These are phyloP conservation scores for Parietichytrium sp. DNA, from an alignment of 108 stramenopile genomes.

Conservation along the genomic window DNA sequence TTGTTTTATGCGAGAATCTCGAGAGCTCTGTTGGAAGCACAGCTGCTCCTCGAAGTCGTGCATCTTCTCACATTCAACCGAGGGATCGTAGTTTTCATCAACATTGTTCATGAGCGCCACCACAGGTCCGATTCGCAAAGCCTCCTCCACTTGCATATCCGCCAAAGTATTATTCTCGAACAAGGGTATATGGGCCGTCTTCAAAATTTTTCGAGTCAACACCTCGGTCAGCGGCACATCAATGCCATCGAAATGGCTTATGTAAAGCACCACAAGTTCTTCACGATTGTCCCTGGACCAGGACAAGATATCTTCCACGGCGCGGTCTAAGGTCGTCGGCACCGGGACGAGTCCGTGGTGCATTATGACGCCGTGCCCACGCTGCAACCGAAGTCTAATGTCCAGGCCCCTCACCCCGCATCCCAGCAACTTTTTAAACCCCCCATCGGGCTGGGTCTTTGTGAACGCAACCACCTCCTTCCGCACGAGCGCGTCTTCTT, in stretches of 20 bases:
- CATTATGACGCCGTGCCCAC: not conserved
- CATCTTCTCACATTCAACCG: not conserved
- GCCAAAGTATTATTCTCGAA: not conserved
- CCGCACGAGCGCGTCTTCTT: too few species aligned
- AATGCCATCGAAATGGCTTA: not conserved
- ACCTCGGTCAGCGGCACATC: not conserved
- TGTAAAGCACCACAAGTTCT: conserved; percentile 14
- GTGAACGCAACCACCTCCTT: not conserved
- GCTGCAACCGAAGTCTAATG: not conserved
- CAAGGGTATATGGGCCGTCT: too few species aligned
- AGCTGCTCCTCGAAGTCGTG: too few species aligned
- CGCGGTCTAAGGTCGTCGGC: not conserved
- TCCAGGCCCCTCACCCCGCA: conserved; percentile 17
- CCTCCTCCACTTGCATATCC: not conserved
- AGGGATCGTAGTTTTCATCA: conserved; percentile 2
- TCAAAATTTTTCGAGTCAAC: not conserved
- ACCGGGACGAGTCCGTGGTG: conserved; percentile 10
- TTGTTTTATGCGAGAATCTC: not conserved
- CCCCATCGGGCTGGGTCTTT: conserved; percentile 31
- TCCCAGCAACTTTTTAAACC: not conserved
- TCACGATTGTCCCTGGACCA: not conserved
- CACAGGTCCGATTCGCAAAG: not conserved
- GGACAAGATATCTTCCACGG: not conserved
- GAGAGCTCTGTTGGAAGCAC: not conserved
- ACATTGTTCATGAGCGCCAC: not conserved